Evolutionary conservation across 331 rosid species (phyloP), one percentile per base, ranked within the genome.

Genomic region (Rosa hybrid): DNA sequence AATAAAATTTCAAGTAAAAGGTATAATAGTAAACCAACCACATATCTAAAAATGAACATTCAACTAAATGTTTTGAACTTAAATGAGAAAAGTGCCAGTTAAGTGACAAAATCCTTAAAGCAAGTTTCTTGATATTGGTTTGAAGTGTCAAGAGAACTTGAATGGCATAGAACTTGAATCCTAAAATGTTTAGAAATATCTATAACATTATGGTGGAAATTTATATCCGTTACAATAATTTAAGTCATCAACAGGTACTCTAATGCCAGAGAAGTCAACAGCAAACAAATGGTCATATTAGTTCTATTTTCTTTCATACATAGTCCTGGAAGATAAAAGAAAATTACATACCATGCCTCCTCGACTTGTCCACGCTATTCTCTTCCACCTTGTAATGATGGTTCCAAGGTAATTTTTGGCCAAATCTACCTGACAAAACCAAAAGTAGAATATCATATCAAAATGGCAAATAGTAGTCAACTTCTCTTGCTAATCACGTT

Each of bases 361-460:
- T 64, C 93, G 90, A 85, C 93, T 93, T 76, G 91, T 80, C 98
- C 98, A 93, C 17, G 95, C 83, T 82, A 94, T 82, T 81, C 89
- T 83, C 81, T 89, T 91, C 97, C 92, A 85, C 83, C 82, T 90
- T 59, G 81, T 81, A 67, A 87, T 74, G 56, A 90, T 77, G 68
- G 78, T 67, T 51, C 68, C 54, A 14, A 91, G 91, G 48, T 83
- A 85, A 81, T 83, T 79, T 51, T 78, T 74, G 60, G 98, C 92
- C 79, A 81, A 77, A 71, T 87, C 88, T 77, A 94, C 87, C 97
- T 94, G 88, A 44, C 42, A 75, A 74, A 80, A 27, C 79, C 54
- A 72, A 63, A 54, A 44, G 74, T 53, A 49, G 20, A 63, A 80
- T 75, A 39, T 27, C 54, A 30, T 6, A 75, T 34, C 46, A 39